Evolutionary conservation across 306 rosid species (phyloP).

Genomic region (Casuarina glauca): DNA sequence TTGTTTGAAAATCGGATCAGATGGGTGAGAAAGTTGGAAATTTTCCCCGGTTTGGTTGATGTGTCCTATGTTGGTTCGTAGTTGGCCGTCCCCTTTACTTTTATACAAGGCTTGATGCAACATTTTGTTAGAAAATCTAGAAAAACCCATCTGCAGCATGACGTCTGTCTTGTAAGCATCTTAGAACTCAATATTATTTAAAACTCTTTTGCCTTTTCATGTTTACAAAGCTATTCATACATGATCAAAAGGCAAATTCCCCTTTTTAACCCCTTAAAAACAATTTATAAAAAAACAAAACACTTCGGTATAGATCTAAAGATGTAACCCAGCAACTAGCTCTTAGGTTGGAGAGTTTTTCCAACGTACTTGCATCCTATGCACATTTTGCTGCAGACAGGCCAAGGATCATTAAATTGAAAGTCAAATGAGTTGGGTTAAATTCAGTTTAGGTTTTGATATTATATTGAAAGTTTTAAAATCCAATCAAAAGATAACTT

Average conservation of each 20-base stretch:
- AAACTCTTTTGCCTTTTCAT: constrained; percentile 12
- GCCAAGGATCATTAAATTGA: too few relatives aligned
- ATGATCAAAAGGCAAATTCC: neutral
- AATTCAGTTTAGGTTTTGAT: too few relatives aligned
- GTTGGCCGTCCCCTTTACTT: constrained; percentile 48
- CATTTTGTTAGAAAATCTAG: constrained; percentile 5
- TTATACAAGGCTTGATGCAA: constrained; percentile 6
- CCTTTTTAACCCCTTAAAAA: neutral
- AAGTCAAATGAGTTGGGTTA: too few relatives aligned
- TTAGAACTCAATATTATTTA: neutral
- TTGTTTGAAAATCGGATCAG: constrained; percentile 34
- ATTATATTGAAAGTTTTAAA: too few relatives aligned
- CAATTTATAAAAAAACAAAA: too few relatives aligned
- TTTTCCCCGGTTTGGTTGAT: constrained; percentile 28
- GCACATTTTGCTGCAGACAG: too few relatives aligned
- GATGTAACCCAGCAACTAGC: too few relatives aligned
- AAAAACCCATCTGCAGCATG: neutral
- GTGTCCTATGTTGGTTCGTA: constrained; percentile 33
- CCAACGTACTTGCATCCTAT: too few relatives aligned
- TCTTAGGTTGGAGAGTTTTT: too few relatives aligned
- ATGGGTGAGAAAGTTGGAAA: constrained; percentile 49
- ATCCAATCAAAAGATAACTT: too few relatives aligned
- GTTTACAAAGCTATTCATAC: constrained; percentile 11
- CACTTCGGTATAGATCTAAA: too few relatives aligned
- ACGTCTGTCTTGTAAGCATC: neutral